phyloP scores from a whole-genome alignment of 1,284 basidiomycete genomes.

The Mycena sp. region DNA sequence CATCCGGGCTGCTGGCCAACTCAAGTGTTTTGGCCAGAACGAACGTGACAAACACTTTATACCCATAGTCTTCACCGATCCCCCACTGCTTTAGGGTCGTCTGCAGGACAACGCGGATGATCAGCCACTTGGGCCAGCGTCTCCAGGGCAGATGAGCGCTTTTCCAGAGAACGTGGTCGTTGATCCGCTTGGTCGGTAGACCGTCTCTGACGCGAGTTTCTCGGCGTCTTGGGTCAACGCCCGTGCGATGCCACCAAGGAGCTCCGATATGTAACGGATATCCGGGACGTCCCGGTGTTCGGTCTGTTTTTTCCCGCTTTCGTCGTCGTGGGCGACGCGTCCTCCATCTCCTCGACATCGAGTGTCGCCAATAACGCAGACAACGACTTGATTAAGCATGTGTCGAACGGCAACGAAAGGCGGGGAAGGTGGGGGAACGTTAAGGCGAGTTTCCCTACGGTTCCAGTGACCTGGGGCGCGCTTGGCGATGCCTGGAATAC shows the following conservation, averaged over 20 bases:
- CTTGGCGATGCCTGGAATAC: slow-evolving; percentile 52
- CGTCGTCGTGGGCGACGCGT: slow-evolving; percentile 15
- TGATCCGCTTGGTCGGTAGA: slow-evolving; percentile 49
- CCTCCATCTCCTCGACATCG: slow-evolving; percentile 4
- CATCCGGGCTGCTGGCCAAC: slow-evolving; percentile 23
- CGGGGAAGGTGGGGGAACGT: slow-evolving; percentile 42
- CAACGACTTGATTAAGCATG: slow-evolving; percentile 35
- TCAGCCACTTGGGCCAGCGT: slow-evolving; percentile 55
- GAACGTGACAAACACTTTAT: slow-evolving; percentile 58
- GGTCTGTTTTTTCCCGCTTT: slow-evolving; percentile 41
- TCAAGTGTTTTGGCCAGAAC: slow-evolving; percentile 46
- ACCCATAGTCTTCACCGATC: slow-evolving; percentile 37
- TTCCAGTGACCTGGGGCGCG: slow-evolving; percentile 44
- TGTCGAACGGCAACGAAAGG: slow-evolving; percentile 35
- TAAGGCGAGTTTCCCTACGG: slow-evolving; percentile 49
- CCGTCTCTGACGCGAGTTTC: slow-evolving; percentile 7
- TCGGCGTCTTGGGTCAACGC: slow-evolving; percentile 32
- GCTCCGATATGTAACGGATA: slow-evolving; percentile 53
- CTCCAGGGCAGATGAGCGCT: slow-evolving; percentile 52
- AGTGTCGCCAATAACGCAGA: slow-evolving; percentile 28
- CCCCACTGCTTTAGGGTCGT: slow-evolving; percentile 41
- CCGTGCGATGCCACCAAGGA: slow-evolving; percentile 52
- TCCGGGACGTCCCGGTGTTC: slow-evolving; percentile 46
- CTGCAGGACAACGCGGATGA: slow-evolving; percentile 57
- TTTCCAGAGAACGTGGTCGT: slow-evolving; percentile 56